phyloP scores from a whole-genome alignment of 1,139 yeast species.

The Taphrina confusa region DNA sequence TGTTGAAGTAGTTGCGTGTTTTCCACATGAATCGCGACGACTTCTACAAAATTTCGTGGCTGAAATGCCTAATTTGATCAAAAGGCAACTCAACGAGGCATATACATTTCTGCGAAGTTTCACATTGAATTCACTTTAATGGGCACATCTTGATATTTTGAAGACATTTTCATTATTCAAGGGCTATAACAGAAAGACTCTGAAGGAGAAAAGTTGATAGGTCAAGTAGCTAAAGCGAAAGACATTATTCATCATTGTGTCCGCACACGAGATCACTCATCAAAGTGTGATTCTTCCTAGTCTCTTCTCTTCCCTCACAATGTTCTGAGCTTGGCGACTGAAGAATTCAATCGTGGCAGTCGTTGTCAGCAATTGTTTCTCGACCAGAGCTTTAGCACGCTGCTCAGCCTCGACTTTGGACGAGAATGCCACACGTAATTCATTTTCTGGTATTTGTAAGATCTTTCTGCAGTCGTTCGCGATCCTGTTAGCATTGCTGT shows the following conservation, averaged over 20 bases:
- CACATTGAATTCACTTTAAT: too few relatives aligned
- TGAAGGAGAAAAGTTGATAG: too few relatives aligned
- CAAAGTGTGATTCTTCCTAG: slow-evolving; percentile 10
- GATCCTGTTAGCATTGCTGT: slow-evolving; percentile 72
- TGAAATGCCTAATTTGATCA: too few relatives aligned
- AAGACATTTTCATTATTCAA: too few relatives aligned
- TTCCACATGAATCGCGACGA: too few relatives aligned
- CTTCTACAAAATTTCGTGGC: too few relatives aligned
- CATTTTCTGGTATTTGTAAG: slow-evolving; percentile 76
- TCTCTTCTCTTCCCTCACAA: slow-evolving; percentile 13
- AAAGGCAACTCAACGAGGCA: too few relatives aligned
- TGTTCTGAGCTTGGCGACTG: slow-evolving; percentile 8
- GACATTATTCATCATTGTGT: not conserved
- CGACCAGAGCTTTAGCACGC: slow-evolving; percentile 10
- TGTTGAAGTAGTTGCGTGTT: too few relatives aligned
- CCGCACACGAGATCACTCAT: not conserved
- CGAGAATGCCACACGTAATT: slow-evolving; percentile 76
- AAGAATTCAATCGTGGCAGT: slow-evolving; percentile 21
- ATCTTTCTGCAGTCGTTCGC: slow-evolving; percentile 82
- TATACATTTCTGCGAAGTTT: too few relatives aligned
- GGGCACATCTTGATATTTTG: too few relatives aligned
- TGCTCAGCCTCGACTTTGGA: slow-evolving; percentile 56
- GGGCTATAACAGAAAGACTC: too few relatives aligned
- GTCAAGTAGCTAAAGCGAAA: too few relatives aligned
- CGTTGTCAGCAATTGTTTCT: slow-evolving; percentile 9